These are phyloP conservation scores for Populus tomentosa DNA, from an alignment of 441 rosid species.

Conservation along the genomic window DNA sequence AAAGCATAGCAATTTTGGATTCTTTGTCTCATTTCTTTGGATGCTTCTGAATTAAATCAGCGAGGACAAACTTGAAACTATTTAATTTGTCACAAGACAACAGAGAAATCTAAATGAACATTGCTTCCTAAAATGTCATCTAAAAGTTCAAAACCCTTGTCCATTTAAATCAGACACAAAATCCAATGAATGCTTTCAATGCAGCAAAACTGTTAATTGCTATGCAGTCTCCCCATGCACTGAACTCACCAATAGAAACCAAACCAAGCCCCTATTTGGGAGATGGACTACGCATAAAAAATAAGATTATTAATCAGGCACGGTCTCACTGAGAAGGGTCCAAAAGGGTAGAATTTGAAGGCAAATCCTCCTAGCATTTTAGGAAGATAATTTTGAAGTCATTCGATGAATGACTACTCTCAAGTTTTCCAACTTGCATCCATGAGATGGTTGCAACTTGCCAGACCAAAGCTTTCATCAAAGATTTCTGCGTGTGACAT, in stretches of 20 bases:
- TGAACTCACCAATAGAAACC: not conserved
- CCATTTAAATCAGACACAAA: not conserved
- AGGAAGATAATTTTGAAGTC: not conserved
- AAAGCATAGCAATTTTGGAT: not conserved
- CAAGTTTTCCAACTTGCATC: not conserved
- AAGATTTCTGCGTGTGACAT: not conserved
- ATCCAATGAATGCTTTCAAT: not conserved
- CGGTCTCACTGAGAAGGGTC: not conserved
- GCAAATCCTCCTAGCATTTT: not conserved
- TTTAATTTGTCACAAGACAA: not conserved
- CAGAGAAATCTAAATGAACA: not conserved
- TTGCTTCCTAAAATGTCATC: not conserved
- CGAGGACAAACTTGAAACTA: not conserved
- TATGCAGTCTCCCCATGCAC: not conserved
- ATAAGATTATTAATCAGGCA: not conserved
- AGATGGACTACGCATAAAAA: not conserved
- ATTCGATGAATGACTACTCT: not conserved
- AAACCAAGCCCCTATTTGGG: not conserved
- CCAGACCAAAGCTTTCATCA: not conserved
- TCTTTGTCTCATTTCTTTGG: not conserved
- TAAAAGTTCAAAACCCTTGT: not conserved
- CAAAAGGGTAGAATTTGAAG: not conserved
- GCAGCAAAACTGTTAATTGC: not conserved
- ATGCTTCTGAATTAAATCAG: not conserved
- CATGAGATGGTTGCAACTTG: not conserved